These are phyloP conservation scores for Stachybotrys chartarum DNA, from an alignment of 2,329 filamentous ascomycete species.

Conservation along the genomic window DNA sequence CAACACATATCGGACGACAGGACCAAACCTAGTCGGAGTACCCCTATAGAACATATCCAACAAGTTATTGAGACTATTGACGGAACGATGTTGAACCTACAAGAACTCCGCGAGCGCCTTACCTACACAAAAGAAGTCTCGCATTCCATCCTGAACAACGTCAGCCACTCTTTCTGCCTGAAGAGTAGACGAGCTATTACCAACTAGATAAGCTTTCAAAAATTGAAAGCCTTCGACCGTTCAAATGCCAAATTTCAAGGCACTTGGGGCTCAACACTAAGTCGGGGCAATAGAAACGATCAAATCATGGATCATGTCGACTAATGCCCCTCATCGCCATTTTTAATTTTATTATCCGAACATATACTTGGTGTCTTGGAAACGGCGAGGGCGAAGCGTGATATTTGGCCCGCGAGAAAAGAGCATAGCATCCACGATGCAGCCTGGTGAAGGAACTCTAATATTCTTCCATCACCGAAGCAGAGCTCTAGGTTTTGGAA, in stretches of 20 bases:
- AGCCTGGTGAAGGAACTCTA: neutral
- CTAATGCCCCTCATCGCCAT: neutral
- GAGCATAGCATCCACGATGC: neutral
- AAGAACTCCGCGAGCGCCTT: neutral
- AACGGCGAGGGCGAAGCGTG: neutral
- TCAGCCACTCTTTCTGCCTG: neutral
- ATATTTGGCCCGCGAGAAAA: neutral
- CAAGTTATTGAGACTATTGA: no score
- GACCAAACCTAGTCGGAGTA: neutral
- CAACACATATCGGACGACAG: neutral
- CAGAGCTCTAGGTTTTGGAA: neutral
- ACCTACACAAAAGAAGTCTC: neutral
- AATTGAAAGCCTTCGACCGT: neutral
- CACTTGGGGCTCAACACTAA: neutral
- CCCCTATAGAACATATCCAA: neutral
- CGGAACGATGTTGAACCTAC: neutral
- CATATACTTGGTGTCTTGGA: neutral
- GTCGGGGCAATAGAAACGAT: neutral
- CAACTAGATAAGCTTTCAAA: no score
- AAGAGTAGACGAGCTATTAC: neutral
- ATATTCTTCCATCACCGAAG: neutral
- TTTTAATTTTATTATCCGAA: neutral
- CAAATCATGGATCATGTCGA: neutral
- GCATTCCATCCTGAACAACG: neutral
- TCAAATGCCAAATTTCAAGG: neutral